Percentiles rank a stretch among this genome's conserved stretches.
Conservation (phyloP, 139 green algal species). For the Chlamydomonas sp. region DNA sequence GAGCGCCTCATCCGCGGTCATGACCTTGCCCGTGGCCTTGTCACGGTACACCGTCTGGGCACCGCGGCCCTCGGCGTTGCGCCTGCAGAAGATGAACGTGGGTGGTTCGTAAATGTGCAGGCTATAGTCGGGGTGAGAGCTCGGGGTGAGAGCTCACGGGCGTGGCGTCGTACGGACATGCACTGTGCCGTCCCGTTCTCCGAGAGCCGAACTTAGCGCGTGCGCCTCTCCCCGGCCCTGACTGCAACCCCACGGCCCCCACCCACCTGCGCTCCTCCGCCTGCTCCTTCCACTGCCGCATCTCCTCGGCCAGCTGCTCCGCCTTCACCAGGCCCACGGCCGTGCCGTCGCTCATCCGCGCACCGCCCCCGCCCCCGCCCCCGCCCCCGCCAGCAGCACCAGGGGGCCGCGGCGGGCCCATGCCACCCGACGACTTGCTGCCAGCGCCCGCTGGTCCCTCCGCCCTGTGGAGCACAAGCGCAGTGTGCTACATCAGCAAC, state of each 20-base stretch:
- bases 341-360: slow-evolving; percentile 71
- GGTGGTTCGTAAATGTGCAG: too few relatives aligned
- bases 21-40: slow-evolving; percentile 59
- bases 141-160: not conserved
- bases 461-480: too few relatives aligned
- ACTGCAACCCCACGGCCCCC: not conserved
- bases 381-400: not conserved
- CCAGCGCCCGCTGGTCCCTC: too few relatives aligned
- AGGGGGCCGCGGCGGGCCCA: too few relatives aligned
- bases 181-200: too few relatives aligned
- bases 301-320: slow-evolving; percentile 50
- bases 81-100: slow-evolving; percentile 28
- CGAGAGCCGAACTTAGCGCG: too few relatives aligned
- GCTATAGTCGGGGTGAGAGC: not conserved
- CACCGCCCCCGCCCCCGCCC: not conserved
- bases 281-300: slow-evolving; percentile 27
- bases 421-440: too few relatives aligned
- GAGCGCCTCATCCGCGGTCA: slow-evolving; percentile 57
- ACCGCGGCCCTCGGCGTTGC: slow-evolving; percentile 55
- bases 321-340: slow-evolving; percentile 66
- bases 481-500: too few relatives aligned
- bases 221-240: not conserved
- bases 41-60: slow-evolving; percentile 85
- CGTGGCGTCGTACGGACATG: not conserved
- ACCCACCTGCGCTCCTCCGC: slow-evolving; percentile 54